These are phyloP conservation scores for Teratosphaeria zuluensis DNA, from an alignment of 2,329 filamentous ascomycete genomes.

Conservation along the genomic window DNA sequence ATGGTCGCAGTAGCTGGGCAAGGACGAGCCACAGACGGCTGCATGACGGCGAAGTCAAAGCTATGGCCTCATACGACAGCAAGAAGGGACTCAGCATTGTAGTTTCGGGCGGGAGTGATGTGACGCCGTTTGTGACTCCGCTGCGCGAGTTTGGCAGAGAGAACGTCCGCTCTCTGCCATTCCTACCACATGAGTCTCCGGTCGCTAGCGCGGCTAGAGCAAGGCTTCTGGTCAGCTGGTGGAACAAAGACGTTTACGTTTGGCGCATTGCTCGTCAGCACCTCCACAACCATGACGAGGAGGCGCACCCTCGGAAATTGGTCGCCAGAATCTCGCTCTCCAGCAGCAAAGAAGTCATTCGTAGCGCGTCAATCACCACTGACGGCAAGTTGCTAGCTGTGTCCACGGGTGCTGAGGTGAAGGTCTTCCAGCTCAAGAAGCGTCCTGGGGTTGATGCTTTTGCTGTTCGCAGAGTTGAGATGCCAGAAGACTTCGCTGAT, in stretches of 20 bases:
- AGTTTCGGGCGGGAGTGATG: slow-evolving; percentile 83
- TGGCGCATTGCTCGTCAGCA: slow-evolving; percentile 54
- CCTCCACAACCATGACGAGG: slow-evolving; percentile 7
- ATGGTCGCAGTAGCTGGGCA: slow-evolving; percentile 57
- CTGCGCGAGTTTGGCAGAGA: slow-evolving; percentile 68
- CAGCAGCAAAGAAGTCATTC: slow-evolving; percentile 54
- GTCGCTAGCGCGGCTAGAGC: slow-evolving; percentile 62
- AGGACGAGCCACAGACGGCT: slow-evolving; percentile 79
- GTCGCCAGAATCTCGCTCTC: slow-evolving; percentile 30
- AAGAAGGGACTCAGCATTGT: slow-evolving; percentile 67
- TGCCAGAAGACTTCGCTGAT: slow-evolving; percentile 48
- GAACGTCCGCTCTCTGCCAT: slow-evolving; percentile 71
- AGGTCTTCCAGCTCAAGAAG: slow-evolving; percentile 22
- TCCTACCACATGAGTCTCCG: slow-evolving; percentile 68
- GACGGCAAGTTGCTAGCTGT: slow-evolving; percentile 68
- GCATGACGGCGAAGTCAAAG: slow-evolving; percentile 90
- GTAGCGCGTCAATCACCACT: slow-evolving; percentile 62
- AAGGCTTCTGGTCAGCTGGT: slow-evolving; percentile 80
- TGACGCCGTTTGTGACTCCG: slow-evolving; percentile 71
- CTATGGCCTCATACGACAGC: slow-evolving; percentile 82
- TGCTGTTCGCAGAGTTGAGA: slow-evolving; percentile 58
- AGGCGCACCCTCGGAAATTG: slow-evolving; percentile 14
- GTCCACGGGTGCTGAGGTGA: slow-evolving; percentile 29
- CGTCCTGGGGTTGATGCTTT: slow-evolving; percentile 34
- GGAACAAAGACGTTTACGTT: slow-evolving; percentile 76